These are phyloP conservation scores for Ephemerocybe angulata DNA, from an alignment of 768 basidiomycete genomes.

Conservation along the genomic window DNA sequence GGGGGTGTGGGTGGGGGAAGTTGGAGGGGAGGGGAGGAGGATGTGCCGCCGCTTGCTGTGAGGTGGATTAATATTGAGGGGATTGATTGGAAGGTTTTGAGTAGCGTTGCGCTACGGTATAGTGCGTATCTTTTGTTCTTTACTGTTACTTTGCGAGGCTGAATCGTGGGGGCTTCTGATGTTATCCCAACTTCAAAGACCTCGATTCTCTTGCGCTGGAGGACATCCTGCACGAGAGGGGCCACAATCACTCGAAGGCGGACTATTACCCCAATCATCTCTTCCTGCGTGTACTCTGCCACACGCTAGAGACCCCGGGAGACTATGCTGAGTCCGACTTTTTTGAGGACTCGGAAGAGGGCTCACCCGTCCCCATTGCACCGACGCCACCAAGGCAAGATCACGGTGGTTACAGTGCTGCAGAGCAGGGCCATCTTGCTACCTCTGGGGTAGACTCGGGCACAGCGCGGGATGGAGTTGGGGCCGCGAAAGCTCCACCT, in stretches of 20 bases:
- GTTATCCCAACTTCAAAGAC: too few species aligned
- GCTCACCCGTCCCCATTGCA: too few species aligned
- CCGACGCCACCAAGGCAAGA: too few species aligned
- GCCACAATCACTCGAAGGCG: conserved; percentile 45
- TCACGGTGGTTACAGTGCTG: not conserved
- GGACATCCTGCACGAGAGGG: conserved; percentile 55
- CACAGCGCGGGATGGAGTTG: too few species aligned
- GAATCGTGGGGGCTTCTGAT: conserved; percentile 5
- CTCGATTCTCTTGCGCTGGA: conserved; percentile 65
- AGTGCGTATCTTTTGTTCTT: conserved; percentile 33
- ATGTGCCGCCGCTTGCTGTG: conserved; percentile 35
- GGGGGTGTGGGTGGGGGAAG: not conserved
- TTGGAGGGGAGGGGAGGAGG: conserved; percentile 6
- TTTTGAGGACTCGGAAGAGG: not conserved
- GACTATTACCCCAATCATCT: conserved; percentile 54
- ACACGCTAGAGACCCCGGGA: conserved; percentile 30
- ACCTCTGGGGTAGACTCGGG: too few species aligned
- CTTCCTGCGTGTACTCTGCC: conserved; percentile 57
- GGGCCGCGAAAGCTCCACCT: too few species aligned
- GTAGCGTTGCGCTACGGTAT: conserved; percentile 53
- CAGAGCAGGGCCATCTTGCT: conserved; percentile 3
- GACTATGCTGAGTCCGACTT: not conserved
- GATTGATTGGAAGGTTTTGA: conserved; percentile 60
- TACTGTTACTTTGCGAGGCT: conserved; percentile 6
- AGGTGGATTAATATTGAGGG: conserved; percentile 68